phyloP scores from a whole-genome alignment of 495 filamentous ascomycete genomes.

The Corynascus novoguineensis region DNA sequence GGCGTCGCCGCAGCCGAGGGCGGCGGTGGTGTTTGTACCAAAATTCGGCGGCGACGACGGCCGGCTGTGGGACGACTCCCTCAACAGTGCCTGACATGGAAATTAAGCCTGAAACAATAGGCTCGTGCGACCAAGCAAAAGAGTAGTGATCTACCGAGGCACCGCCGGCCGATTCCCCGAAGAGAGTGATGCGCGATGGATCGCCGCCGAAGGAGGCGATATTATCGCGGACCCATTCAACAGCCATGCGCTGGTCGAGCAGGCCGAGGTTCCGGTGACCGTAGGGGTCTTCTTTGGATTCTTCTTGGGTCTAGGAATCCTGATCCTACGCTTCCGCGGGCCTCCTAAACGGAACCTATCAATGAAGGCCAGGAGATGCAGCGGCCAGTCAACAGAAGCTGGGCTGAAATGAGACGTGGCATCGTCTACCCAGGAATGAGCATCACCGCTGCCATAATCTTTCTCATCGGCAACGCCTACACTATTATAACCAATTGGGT shows the following conservation, averaged over 20 bases:
- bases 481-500: neutral
- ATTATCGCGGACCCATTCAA: conserved; percentile 51
- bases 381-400: neutral
- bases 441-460: neutral
- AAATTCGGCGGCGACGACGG: neutral
- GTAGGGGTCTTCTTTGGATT: conserved; percentile 7
- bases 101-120: conserved; percentile 32
- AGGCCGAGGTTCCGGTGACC: conserved; percentile 44
- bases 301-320: neutral
- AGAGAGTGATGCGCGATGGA: conserved; percentile 44
- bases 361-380: neutral
- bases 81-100: conserved; percentile 18
- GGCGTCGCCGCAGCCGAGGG: conserved; percentile 42
- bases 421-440: neutral
- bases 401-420: neutral
- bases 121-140: conserved; percentile 41
- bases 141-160: conserved; percentile 39
- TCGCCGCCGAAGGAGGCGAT: conserved; percentile 56
- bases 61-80: neutral
- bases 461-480: neutral
- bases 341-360: neutral
- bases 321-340: neutral
- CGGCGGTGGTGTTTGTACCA: conserved; percentile 38
- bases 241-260: conserved; percentile 49
- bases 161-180: conserved; percentile 49